These are phyloP conservation scores for Aspergillus novofumigatus DNA, from an alignment of 2,329 filamentous ascomycete species.

Conservation along the genomic window DNA sequence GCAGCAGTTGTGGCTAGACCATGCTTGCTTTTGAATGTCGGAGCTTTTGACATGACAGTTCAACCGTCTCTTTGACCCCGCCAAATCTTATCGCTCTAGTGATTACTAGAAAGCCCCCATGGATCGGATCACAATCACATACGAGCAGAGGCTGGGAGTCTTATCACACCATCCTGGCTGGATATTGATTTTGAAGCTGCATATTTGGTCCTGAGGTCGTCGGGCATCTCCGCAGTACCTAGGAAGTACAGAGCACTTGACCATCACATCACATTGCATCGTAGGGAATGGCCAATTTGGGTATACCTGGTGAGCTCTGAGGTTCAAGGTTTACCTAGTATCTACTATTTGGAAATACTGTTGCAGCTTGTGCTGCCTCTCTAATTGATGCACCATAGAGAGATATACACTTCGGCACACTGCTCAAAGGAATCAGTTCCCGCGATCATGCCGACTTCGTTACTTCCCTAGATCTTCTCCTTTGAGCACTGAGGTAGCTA, in stretches of 20 bases:
- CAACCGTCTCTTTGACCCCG: neutral
- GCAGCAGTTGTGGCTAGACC: neutral
- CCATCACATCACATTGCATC: conserved; percentile 15
- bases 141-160: no score
- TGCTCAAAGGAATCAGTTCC: neutral
- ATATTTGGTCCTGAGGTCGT: neutral
- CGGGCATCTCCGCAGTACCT: neutral
- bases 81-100: neutral
- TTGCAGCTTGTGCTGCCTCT: no score
- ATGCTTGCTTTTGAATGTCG: neutral
- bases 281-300: neutral
- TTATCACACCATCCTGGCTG: neutral
- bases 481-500: neutral
- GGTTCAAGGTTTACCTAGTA: no score
- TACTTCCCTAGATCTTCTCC: neutral
- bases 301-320: neutral
- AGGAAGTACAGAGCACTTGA: neutral
- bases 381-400: neutral
- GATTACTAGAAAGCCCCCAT: neutral
- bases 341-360: no score
- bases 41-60: neutral
- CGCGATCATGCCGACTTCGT: neutral
- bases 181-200: neutral
- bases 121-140: neutral
- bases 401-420: neutral